Evolutionary conservation across 2,329 filamentous ascomycete species (phyloP).

Genomic region (Aspergillus hiratsukae): DNA sequence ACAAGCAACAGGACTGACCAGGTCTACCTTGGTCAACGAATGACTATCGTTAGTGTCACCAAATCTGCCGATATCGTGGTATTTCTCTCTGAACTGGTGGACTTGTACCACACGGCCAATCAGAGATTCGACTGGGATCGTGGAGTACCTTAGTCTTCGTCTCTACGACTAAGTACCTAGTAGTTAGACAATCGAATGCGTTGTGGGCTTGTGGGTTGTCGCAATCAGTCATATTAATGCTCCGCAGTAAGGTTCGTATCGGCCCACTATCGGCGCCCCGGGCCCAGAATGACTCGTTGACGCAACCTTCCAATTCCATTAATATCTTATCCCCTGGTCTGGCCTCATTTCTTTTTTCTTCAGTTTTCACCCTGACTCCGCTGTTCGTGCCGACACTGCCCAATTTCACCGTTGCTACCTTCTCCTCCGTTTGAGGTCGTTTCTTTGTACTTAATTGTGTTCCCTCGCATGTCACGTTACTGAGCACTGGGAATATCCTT

Average conservation of each 20-base stretch:
- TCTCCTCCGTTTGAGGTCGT: background rate
- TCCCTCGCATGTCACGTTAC: background rate
- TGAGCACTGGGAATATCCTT: background rate
- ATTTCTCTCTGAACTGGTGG: background rate
- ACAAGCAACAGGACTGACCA: no score
- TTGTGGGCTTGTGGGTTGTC: background rate
- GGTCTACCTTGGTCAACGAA: no score
- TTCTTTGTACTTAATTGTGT: background rate
- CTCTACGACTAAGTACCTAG: background rate
- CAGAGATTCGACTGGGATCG: background rate
- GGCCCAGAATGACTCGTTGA: constrained; percentile 15
- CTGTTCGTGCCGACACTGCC: background rate
- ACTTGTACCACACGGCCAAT: background rate
- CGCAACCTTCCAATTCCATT: constrained; percentile 16
- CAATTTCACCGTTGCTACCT: background rate
- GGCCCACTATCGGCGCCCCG: constrained; percentile 4
- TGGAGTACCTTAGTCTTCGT: background rate
- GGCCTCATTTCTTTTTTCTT: background rate
- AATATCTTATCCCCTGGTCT: background rate
- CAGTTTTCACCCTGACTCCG: no score
- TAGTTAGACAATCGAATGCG: background rate
- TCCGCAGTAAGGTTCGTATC: background rate
- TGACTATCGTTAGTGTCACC: no score
- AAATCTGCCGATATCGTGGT: background rate
- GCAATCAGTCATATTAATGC: background rate